Conservation (phyloP, 345 rosid species). For the Brassica cretica region DNA sequence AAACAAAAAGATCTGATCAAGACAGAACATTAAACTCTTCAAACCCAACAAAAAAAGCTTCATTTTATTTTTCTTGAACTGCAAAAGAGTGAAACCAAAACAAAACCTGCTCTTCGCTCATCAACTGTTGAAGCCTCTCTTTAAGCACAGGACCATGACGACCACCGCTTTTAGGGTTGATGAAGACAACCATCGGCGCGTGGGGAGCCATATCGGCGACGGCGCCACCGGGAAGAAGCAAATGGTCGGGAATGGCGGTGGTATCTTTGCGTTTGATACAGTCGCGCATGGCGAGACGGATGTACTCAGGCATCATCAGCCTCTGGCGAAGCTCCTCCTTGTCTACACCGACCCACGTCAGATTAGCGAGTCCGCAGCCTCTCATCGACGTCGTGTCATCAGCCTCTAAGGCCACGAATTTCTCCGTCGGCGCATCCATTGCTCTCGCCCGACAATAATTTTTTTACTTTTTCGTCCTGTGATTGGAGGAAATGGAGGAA, state of each 20-base stretch:
- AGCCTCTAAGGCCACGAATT: conserved; percentile 47
- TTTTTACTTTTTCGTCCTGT: conserved; percentile 15
- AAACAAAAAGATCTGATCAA: background rate
- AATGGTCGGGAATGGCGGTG: conserved; percentile 36
- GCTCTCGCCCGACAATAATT: conserved; percentile 29
- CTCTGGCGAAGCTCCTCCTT: conserved; percentile 64
- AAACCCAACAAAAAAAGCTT: background rate
- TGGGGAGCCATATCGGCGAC: conserved; percentile 55
- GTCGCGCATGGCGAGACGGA: conserved; percentile 71
- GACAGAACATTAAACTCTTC: background rate
- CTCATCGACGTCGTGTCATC: conserved; percentile 51
- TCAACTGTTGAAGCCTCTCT: conserved; percentile 70
- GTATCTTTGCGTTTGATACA: conserved; percentile 61
- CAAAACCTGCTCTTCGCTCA: conserved; percentile 83
- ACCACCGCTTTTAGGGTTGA: conserved; percentile 87
- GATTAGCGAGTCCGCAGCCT: conserved; percentile 67
- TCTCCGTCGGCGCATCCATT: conserved; percentile 47
- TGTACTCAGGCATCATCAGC: conserved; percentile 67
- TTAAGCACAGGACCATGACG: conserved; percentile 81
- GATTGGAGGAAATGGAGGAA: conserved; percentile 32
- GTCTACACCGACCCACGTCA: conserved; percentile 65
- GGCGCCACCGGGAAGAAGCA: conserved; percentile 38
- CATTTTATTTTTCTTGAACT: background rate
- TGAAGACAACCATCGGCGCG: conserved; percentile 75
- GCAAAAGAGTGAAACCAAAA: background rate